Base-by-base conservation (phyloP, 1,284 basidiomycete species). In the Trametes sp. region DNA sequence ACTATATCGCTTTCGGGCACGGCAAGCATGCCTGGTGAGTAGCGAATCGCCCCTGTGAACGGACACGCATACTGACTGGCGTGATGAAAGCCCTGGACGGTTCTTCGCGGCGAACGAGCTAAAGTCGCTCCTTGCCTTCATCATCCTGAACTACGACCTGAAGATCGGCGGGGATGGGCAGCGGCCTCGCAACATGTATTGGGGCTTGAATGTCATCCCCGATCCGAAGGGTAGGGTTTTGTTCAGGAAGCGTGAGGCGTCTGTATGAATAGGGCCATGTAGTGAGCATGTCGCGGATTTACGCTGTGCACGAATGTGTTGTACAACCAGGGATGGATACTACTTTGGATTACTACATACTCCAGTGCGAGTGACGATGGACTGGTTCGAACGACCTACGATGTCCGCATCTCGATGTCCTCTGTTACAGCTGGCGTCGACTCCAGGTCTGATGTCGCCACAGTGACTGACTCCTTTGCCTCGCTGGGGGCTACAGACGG, bases 41-140 rank as follows among this genome's bases (percentile, higher is more conserved):
- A 23, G 3, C 35, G 21, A 23, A 23, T 24, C 21, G 42, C 24
- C 23, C 21, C 9, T 50, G 9, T 11, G 29, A 4, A 9, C 5
- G 10, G 28, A 7, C 6, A 36, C 24, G 31, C n/a, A 5, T 10
- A 14, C 28, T 51, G 35, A 38, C n/a, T 9, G 19, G 11, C 9
- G 7, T 24, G 3, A 10, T 24, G 14, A 10, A 53, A 76, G 80
- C 59, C 81, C 82, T 5, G 82, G 81, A 2, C 74, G 81, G 4
- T 82, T 81, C 73, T 83, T 84, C 64, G 82, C 82, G 0, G 77
- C 76, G 13, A 78, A 75, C 58, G 78, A 80, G 67, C 69, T 84
- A 38, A 84, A 84, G 69, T 72, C 75, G 1, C 77, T 84, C 73
- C 64, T 84, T 31, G 80, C 79, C 6, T 74, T 82, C 57, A 67